These are phyloP conservation scores for Lepidium didymum DNA, from an alignment of 345 rosid species.

Conservation along the genomic window DNA sequence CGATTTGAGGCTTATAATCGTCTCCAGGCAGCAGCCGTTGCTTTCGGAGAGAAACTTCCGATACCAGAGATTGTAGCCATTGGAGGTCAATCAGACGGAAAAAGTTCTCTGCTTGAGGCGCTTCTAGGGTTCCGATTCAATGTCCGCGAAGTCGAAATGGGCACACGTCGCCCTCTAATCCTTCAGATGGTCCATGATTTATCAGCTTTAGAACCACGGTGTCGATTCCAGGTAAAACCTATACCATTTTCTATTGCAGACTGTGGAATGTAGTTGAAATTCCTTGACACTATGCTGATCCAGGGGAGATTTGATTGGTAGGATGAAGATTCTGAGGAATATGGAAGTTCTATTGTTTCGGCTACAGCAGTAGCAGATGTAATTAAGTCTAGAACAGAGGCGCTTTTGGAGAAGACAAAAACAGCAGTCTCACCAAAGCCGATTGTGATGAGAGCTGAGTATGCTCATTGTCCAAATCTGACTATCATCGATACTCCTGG, in stretches of 20 bases:
- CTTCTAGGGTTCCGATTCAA: slow-evolving; percentile 90
- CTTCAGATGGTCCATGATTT: slow-evolving; percentile 95
- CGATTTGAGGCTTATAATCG: slow-evolving; percentile 97
- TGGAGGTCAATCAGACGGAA: slow-evolving; percentile 95
- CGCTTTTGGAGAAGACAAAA: slow-evolving; percentile 62
- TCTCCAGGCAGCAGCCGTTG: slow-evolving; percentile 88
- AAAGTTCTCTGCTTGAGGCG: slow-evolving; percentile 95
- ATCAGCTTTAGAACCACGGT: slow-evolving; percentile 78
- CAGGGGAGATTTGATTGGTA: slow-evolving; percentile 14
- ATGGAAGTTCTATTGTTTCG: slow-evolving; percentile 67
- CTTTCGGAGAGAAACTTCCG: slow-evolving; percentile 95
- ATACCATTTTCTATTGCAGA: neutral
- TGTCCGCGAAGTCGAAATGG: slow-evolving; percentile 97
- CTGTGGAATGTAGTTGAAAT: neutral
- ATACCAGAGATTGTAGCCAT: slow-evolving; percentile 94
- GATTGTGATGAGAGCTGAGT: slow-evolving; percentile 95
- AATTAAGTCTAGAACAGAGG: slow-evolving; percentile 69
- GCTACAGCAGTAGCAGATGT: slow-evolving; percentile 72
- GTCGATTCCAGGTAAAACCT: slow-evolving; percentile 66
- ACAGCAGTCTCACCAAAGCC: slow-evolving; percentile 90
- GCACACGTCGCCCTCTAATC: slow-evolving; percentile 87
- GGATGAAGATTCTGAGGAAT: slow-evolving; percentile 95
- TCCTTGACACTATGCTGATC: neutral
- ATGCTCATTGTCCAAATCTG: slow-evolving; percentile 92
- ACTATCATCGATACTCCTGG: slow-evolving; percentile 98